These are phyloP conservation scores for Metschnikowia sp. DNA, from an alignment of 805 yeast genomes.

Conservation along the genomic window DNA sequence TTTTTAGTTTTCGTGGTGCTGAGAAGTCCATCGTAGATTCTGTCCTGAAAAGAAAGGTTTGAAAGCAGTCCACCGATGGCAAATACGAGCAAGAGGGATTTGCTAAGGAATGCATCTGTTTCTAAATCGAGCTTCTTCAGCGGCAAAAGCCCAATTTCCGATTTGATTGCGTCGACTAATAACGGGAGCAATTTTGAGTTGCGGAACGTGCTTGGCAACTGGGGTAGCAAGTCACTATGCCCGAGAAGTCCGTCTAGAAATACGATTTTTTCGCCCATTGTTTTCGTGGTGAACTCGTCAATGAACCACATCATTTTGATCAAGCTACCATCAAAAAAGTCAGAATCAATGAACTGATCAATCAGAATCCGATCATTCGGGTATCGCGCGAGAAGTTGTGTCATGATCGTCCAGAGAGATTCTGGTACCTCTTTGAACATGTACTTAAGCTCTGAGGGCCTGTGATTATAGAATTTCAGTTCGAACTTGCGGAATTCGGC, in stretches of 20 bases:
- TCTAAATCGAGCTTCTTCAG: slow-evolving; percentile 18
- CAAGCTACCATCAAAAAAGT: slow-evolving; percentile 77
- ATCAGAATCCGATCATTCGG: slow-evolving; percentile 58
- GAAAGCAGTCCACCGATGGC: slow-evolving; percentile 65
- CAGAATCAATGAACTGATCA: slow-evolving; percentile 65
- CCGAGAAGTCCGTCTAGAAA: slow-evolving; percentile 65
- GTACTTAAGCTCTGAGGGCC: slow-evolving; percentile 34
- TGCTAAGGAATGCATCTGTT: slow-evolving; percentile 42
- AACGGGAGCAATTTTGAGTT: slow-evolving; percentile 73
- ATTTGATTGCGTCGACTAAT: slow-evolving; percentile 49
- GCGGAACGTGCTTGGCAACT: slow-evolving; percentile 45
- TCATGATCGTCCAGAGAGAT: slow-evolving; percentile 46
- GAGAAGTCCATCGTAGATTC: slow-evolving; percentile 49
- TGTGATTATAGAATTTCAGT: slow-evolving; percentile 39
- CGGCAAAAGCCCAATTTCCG: slow-evolving; percentile 29
- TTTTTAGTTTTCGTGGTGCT: slow-evolving; percentile 24
- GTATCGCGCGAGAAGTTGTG: slow-evolving; percentile 53
- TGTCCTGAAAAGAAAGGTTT: slow-evolving; percentile 72
- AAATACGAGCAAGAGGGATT: slow-evolving; percentile 53
- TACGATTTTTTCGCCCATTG: slow-evolving; percentile 59
- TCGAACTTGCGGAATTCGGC: slow-evolving; percentile 49
- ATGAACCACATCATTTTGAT: slow-evolving; percentile 76
- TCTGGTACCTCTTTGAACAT: slow-evolving; percentile 58
- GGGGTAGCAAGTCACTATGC: slow-evolving; percentile 23
- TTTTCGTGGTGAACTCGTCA: slow-evolving; percentile 78